A percentile compares a stretch with the other conserved stretches of the same genome.
These are phyloP conservation scores for Platanthera zijinensis DNA, from an alignment of 106 monocot species.

Conservation along the genomic window DNA sequence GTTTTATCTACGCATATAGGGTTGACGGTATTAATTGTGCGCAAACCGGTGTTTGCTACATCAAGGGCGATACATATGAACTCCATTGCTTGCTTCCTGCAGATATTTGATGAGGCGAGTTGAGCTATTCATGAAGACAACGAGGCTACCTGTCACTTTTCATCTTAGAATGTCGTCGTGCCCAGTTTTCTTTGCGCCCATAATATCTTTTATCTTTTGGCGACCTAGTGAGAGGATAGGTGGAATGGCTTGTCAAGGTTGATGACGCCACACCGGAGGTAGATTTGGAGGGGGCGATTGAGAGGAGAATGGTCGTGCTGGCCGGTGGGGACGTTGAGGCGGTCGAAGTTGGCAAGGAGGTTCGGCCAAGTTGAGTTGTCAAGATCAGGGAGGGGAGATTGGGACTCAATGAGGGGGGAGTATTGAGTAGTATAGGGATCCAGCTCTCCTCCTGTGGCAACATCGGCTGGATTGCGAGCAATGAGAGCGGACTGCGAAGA, in stretches of 20 bases:
- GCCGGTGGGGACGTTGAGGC: conserved; percentile 88
- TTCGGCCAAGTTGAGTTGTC: conserved; percentile 83
- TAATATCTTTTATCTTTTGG: conserved; percentile 86
- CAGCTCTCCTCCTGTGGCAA: conserved; percentile 1
- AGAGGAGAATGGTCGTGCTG: conserved; percentile 86
- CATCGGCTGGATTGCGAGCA: not conserved
- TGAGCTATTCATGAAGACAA: conserved; percentile 86
- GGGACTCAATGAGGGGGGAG: conserved; percentile 64
- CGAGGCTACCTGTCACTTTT: conserved; percentile 88
- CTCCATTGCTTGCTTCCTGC: conserved; percentile 97
- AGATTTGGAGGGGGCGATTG: conserved; percentile 62
- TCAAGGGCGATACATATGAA: conserved; percentile 85
- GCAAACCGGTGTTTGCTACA: too few relatives aligned
- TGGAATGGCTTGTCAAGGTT: conserved; percentile 95
- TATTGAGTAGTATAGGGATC: conserved; percentile 14
- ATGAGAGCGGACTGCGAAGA: not conserved
- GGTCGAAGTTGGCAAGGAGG: conserved; percentile 87
- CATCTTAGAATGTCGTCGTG: conserved; percentile 89
- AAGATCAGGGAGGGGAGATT: conserved; percentile 39
- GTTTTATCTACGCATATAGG: too few relatives aligned
- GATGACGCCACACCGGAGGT: conserved; percentile 79
- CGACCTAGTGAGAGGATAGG: conserved; percentile 90
- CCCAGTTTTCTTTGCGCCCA: conserved; percentile 82
- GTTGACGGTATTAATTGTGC: too few relatives aligned
- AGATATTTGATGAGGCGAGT: conserved; percentile 89